Conservation (phyloP, 331 rosid species). For the Spiraea crenata region DNA sequence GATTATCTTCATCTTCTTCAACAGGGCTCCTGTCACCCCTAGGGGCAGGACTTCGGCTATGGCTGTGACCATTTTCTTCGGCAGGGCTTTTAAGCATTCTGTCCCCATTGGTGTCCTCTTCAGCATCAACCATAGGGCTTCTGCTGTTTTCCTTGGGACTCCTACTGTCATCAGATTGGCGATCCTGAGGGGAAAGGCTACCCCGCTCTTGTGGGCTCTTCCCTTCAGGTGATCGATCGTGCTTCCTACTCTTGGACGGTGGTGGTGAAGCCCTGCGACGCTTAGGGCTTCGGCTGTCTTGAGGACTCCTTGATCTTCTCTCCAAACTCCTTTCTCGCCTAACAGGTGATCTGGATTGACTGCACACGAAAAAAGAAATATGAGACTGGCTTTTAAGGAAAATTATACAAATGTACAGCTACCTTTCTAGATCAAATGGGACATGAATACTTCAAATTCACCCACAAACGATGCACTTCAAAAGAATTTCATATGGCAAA, state of each 20-base stretch:
- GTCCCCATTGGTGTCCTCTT: slow-evolving; percentile 24
- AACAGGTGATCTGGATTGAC: slow-evolving; percentile 46
- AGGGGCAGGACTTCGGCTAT: slow-evolving; percentile 42
- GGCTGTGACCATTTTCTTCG: slow-evolving; percentile 45
- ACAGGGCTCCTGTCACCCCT: slow-evolving; percentile 47
- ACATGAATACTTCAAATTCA: not conserved
- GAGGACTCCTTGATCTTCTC: slow-evolving; percentile 48
- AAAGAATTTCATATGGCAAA: not conserved
- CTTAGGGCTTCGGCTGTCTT: slow-evolving; percentile 43
- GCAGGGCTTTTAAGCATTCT: slow-evolving; percentile 27
- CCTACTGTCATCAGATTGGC: slow-evolving; percentile 31
- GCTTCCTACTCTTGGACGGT: slow-evolving; percentile 43
- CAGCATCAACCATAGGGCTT: slow-evolving; percentile 38
- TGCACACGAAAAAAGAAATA: slow-evolving; percentile 8
- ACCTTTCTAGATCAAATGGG: not conserved
- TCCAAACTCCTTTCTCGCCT: slow-evolving; percentile 48
- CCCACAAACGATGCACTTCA: not conserved
- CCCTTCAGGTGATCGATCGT: slow-evolving; percentile 30
- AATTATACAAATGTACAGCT: not conserved
- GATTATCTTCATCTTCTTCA: slow-evolving; percentile 38
- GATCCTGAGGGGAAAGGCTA: slow-evolving; percentile 39
- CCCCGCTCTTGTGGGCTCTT: slow-evolving; percentile 43
- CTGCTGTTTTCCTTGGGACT: slow-evolving; percentile 46
- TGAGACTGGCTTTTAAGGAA: not conserved
- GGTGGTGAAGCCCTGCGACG: slow-evolving; percentile 36